Evolutionary conservation across 305 asterid species (phyloP).

Genomic region (Solanum hybrid): DNA sequence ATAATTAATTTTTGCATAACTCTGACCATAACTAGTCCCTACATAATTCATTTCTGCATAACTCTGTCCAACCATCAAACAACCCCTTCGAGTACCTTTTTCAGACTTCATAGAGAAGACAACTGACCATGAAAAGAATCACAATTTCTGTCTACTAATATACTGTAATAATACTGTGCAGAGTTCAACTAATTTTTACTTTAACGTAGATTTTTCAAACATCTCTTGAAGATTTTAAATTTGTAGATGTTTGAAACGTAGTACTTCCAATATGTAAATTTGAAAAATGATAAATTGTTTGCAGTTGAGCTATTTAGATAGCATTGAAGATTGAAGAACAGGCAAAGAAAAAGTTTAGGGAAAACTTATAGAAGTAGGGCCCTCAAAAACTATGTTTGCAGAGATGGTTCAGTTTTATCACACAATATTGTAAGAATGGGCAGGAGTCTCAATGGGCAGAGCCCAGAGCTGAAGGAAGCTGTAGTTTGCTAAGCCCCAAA

Average conservation of each 20-base stretch:
- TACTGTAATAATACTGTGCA: background rate
- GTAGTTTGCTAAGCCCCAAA: background rate
- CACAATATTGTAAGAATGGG: background rate
- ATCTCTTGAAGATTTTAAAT: background rate
- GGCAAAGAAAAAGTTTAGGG: background rate
- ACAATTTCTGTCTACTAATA: background rate
- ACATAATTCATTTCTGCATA: background rate
- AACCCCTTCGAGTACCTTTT: background rate
- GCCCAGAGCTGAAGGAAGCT: background rate
- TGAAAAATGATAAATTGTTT: background rate
- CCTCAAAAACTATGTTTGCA: background rate
- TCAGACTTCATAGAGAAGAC: background rate
- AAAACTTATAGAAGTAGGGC: background rate
- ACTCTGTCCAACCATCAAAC: background rate
- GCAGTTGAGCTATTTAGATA: background rate
- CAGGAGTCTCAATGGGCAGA: background rate
- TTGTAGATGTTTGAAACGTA: background rate
- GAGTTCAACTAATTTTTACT: background rate
- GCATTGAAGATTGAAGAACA: background rate
- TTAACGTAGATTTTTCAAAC: background rate
- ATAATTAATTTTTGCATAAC: background rate
- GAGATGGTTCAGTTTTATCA: background rate
- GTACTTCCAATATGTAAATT: background rate
- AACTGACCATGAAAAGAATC: background rate
- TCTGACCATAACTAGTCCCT: background rate